Evolutionary conservation across 345 rosid genomes (phyloP).

Genomic region (Lenwebbia sp.): DNA sequence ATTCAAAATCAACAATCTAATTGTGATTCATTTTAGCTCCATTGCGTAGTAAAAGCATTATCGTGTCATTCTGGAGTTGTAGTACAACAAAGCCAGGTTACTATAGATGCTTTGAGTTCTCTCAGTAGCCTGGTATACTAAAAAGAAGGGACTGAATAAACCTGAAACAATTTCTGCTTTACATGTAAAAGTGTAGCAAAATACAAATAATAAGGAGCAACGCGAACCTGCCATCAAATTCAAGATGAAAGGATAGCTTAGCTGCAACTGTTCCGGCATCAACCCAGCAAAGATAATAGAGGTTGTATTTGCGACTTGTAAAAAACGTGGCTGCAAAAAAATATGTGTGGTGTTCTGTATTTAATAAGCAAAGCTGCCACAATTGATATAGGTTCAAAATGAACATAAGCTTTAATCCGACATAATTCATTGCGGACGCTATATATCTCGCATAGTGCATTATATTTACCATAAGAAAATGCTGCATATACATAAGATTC

Average conservation of each 20-base stretch:
- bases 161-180: no score
- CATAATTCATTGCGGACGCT: no score
- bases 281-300: constrained; percentile 32
- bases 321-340: constrained; percentile 63
- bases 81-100: background rate
- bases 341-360: background rate
- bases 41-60: no score
- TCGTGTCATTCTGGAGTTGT: background rate
- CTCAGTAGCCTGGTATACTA: no score
- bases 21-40: no score
- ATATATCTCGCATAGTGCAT: no score
- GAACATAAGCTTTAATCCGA: no score
- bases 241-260: constrained; percentile 14
- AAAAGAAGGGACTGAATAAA: no score
- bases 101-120: background rate
- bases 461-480: no score
- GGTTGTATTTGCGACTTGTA: constrained; percentile 38
- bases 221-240: constrained; percentile 38
- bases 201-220: background rate
- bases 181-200: background rate
- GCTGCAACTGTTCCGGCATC: constrained; percentile 29
- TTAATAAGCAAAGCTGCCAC: background rate
- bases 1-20: background rate
- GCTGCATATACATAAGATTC: no score
- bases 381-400: background rate